A percentile compares a stretch with the other conserved stretches of the same genome.
Evolutionary conservation across 2,329 filamentous ascomycete species (phyloP).

Genomic region (Apiospora rasikravindrae): DNA sequence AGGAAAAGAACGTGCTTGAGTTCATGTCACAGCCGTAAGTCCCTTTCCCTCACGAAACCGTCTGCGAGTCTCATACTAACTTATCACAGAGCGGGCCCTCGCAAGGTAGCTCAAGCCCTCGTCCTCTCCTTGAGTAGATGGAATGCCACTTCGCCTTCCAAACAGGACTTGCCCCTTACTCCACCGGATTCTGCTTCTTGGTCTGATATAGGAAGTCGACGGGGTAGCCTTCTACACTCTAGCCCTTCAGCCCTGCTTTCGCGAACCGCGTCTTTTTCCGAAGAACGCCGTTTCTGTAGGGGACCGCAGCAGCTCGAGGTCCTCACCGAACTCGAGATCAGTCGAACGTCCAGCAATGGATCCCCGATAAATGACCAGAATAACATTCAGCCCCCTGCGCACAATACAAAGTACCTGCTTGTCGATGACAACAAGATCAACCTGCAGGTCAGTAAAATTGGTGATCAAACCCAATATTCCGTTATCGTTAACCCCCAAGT

Average conservation of each 20-base stretch:
- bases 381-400: neutral
- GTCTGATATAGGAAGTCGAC: neutral
- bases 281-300: conserved; percentile 7
- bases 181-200: conserved; percentile 5
- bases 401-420: conserved; percentile 36
- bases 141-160: conserved; percentile 25
- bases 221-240: neutral
- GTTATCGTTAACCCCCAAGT: neutral
- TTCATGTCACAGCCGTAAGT: conserved; percentile 46
- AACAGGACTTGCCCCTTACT: neutral
- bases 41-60: neutral
- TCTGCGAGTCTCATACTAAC: neutral
- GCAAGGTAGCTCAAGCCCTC: neutral
- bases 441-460: conserved; percentile 30
- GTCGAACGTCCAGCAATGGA: neutral
- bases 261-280: neutral
- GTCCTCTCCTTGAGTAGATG: conserved; percentile 31
- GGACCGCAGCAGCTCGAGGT: conserved; percentile 8
- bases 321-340: neutral
- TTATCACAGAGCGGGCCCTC: neutral
- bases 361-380: conserved; percentile 17
- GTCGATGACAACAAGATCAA: conserved; percentile 51
- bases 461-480: neutral
- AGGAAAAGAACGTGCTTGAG: conserved; percentile 36
- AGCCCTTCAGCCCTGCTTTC: neutral